These are phyloP conservation scores for Mucor velutinosus DNA, from an alignment of 371 early-diverging fungal species.

Conservation along the genomic window DNA sequence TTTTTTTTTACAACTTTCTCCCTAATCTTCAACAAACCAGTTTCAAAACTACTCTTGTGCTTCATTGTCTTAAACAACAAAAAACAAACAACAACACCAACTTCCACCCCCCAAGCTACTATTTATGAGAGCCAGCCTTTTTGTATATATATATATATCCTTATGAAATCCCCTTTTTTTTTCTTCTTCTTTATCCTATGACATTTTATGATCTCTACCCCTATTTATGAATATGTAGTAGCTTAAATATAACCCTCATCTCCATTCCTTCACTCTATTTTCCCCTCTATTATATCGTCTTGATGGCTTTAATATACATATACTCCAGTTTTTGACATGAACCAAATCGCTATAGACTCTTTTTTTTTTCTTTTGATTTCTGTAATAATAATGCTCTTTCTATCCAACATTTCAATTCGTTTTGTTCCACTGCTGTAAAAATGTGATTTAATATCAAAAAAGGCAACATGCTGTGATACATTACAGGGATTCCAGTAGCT, in stretches of 20 bases:
- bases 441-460: neutral
- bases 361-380: neutral
- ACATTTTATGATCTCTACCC: neutral
- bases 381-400: neutral
- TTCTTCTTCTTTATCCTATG: neutral
- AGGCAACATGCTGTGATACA: slow-evolving; percentile 9
- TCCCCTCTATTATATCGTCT: slow-evolving; percentile 2
- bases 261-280: slow-evolving; percentile 14
- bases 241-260: slow-evolving; percentile 22
- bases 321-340: slow-evolving; percentile 13
- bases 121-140: slow-evolving; percentile 7
- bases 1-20: neutral
- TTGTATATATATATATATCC: slow-evolving; percentile 2
- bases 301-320: slow-evolving; percentile 6
- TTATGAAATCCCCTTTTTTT: neutral
- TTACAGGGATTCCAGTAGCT: neutral
- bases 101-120: slow-evolving; percentile 6
- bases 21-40: neutral
- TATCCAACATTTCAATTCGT: neutral
- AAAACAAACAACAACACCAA: neutral
- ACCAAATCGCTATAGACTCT: neutral
- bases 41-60: neutral
- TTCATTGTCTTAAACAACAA: slow-evolving; percentile 4
- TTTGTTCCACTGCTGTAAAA: neutral
- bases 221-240: slow-evolving; percentile 10